Base-by-base conservation (phyloP, 2,329 filamentous ascomycete species). In the Incumbomyces delicatus region DNA sequence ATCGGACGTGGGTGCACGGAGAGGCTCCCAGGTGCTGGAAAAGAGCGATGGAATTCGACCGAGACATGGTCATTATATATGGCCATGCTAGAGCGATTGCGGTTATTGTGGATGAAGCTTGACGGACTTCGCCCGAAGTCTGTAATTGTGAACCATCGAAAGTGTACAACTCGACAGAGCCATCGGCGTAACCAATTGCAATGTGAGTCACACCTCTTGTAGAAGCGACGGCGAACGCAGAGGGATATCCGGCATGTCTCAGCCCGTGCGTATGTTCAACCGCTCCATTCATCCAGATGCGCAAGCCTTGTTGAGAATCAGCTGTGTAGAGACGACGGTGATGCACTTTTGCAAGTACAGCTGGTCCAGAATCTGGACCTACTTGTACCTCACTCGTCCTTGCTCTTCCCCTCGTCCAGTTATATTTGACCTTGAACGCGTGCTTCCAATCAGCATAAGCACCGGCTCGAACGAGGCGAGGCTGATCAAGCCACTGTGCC, bases 401-500 rank as follows among this genome's bases (percentile, higher is more conserved):
- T 58, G 87, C 94, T 55, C 78, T 81, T 0, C 90, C 92, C 51
- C 75, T 78, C 1, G 85, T 78, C 92, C 92, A 96, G 66, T 96
- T 96, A 61, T 95, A 85, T 38, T 86, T 77, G 41, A 95, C 72
- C 58, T 83, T 87, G 65, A 94, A 96, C 58, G 92, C 85, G 51
- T 78, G 76, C 69, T 94, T 94, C 89, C 89, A 95, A 60, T 92
- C 78, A 39, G 77, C 81, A 16, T 66, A 59, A 5, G 61, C 63
- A 11, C 71, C 71, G 49, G 67, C 66, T 46, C 65, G 67, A 17
- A 83, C 72, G 6, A 77, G 60, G 49, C 75, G 71, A 32, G 75
- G 69, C 51, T 83, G 77, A 42, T 80, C 76, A 30, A 79, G 63
- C 80, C 80, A 83, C 61, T 71, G 75, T 11, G 77, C 76, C 7